Evolutionary conservation across 1,284 basidiomycete genomes (phyloP).

Genomic region (Rhodotorula sp.): DNA sequence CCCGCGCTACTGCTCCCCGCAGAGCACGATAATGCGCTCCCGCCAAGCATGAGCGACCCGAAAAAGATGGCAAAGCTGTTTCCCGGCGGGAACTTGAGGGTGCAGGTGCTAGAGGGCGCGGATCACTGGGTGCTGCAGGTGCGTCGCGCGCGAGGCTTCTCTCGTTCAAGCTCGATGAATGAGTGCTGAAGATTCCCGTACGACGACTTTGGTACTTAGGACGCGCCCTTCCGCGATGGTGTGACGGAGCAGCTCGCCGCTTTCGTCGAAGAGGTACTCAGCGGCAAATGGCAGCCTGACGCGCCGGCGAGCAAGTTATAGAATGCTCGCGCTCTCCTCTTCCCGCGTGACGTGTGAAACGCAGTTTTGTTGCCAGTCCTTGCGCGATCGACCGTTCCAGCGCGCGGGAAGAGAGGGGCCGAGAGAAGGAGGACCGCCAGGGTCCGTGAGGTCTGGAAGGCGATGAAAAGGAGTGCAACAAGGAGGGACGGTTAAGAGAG

Average conservation of each 20-base stretch:
- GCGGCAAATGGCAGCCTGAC: conserved; percentile 18
- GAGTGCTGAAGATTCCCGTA: too few species aligned
- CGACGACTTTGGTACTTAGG: background rate
- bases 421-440: too few species aligned
- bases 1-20: conserved; percentile 42
- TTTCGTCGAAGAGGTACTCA: conserved; percentile 21
- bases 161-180: background rate
- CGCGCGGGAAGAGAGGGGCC: too few species aligned
- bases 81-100: conserved; percentile 34
- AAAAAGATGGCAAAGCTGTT: conserved; percentile 28
- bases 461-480: too few species aligned
- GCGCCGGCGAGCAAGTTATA: background rate
- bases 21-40: conserved; percentile 39
- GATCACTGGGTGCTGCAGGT: conserved; percentile 44
- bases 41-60: conserved; percentile 35
- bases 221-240: conserved; percentile 16
- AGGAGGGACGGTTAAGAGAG: too few species aligned
- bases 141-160: background rate
- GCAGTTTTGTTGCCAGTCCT: background rate
- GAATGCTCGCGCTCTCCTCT: background rate
- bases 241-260: conserved; percentile 23
- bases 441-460: too few species aligned
- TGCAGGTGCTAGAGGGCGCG: conserved; percentile 27
- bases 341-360: too few species aligned
- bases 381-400: too few species aligned